These are phyloP conservation scores for Penicillium sp. DNA, from an alignment of 2,329 filamentous ascomycete genomes.

Conservation along the genomic window DNA sequence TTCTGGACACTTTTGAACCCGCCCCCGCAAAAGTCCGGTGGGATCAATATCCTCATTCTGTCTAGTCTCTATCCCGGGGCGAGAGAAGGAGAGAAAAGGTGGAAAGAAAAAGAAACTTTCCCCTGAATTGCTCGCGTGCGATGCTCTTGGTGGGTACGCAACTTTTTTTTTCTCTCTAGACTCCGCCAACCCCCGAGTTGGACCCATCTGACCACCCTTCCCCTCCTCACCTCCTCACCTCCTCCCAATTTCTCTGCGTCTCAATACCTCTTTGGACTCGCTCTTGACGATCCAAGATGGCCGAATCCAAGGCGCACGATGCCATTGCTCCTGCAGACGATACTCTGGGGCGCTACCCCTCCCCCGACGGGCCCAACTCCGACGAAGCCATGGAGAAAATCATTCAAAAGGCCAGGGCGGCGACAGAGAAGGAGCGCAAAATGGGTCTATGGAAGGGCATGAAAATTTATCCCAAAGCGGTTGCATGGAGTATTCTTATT, in stretches of 20 bases:
- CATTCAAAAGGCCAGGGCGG: conserved; percentile 47
- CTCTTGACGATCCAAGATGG: conserved; percentile 25
- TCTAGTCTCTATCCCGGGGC: conserved; percentile 10
- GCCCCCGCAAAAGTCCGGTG: conserved; percentile 20
- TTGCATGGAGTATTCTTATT: conserved; percentile 81
- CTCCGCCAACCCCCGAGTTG: conserved; percentile 23
- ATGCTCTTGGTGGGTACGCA: conserved; percentile 27
- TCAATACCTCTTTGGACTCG: conserved; percentile 5
- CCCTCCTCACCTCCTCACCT: background rate
- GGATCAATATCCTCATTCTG: conserved; percentile 12
- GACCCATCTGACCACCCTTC: conserved; percentile 6
- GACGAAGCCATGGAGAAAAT: conserved; percentile 36
- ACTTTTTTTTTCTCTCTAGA: conserved; percentile 15
- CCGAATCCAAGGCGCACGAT: conserved; percentile 33
- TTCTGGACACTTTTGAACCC: conserved; percentile 11
- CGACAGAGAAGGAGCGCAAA: conserved; percentile 56
- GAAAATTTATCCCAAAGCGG: conserved; percentile 82
- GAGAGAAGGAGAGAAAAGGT: background rate
- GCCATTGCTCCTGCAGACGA: conserved; percentile 30
- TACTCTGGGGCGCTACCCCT: conserved; percentile 11
- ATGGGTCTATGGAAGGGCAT: conserved; percentile 79
- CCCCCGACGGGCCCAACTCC: conserved; percentile 22
- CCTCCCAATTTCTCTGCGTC: background rate
- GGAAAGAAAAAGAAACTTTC: conserved; percentile 7
- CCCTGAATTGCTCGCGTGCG: conserved; percentile 21